Conservation (phyloP, 2,329 filamentous ascomycete species). For the Grosmannia clavigera region DNA sequence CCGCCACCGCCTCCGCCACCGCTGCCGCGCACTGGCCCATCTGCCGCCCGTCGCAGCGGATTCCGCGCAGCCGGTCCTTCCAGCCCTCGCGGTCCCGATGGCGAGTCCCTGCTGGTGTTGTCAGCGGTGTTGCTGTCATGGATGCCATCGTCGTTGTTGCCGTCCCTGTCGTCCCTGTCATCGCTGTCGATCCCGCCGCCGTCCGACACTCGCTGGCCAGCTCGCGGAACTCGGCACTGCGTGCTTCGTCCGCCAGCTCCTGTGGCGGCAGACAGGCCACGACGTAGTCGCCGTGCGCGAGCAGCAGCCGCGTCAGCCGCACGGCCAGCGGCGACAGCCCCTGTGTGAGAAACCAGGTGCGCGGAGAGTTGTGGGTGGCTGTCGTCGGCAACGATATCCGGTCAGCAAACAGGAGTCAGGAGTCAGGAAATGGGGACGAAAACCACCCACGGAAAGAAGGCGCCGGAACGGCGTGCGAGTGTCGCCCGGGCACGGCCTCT, state of each 20-base stretch:
- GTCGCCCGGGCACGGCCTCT: slow-evolving; percentile 28
- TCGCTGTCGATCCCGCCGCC: background rate
- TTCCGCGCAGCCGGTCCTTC: slow-evolving; percentile 62
- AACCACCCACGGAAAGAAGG: slow-evolving; percentile 38
- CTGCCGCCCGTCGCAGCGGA: slow-evolving; percentile 48
- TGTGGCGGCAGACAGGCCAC: slow-evolving; percentile 69
- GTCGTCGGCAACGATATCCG: background rate
- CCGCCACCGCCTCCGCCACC: slow-evolving; percentile 71
- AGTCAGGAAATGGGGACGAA: background rate
- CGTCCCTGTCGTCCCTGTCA: background rate
- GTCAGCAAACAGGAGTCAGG: background rate
- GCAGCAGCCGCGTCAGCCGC: slow-evolving; percentile 65
- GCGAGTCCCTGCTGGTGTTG: slow-evolving; percentile 9
- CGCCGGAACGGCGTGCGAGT: slow-evolving; percentile 31
- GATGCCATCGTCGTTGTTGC: slow-evolving; percentile 19
- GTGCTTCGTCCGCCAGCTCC: slow-evolving; percentile 65
- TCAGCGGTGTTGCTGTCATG: background rate
- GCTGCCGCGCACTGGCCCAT: slow-evolving; percentile 70
- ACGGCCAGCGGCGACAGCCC: slow-evolving; percentile 77
- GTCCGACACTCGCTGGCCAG: slow-evolving; percentile 58
- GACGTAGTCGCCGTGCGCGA: slow-evolving; percentile 86
- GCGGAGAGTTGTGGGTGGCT: slow-evolving; percentile 60
- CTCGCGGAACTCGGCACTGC: slow-evolving; percentile 66
- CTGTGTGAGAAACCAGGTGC: slow-evolving; percentile 87
- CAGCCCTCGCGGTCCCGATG: slow-evolving; percentile 61